Evolutionary conservation across 805 yeast species (phyloP).

Genomic region (Cyberlindnera euphorbiiphila): DNA sequence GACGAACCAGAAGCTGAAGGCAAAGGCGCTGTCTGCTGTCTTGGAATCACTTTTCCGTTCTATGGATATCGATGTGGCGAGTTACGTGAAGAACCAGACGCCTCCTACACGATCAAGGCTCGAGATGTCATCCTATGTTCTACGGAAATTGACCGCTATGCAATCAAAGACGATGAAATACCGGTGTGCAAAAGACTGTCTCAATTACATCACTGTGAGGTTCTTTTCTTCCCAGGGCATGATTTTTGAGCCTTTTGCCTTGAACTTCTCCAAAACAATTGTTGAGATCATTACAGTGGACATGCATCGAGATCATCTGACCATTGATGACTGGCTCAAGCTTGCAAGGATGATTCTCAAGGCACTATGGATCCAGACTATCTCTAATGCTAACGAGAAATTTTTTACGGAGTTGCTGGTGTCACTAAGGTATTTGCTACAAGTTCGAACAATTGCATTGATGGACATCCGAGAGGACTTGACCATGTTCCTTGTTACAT

Average conservation of each 20-base stretch:
- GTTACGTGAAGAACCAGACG: constrained; percentile 27
- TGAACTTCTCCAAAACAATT: constrained; percentile 30
- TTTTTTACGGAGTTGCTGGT: constrained; percentile 27
- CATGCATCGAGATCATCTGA: constrained; percentile 21
- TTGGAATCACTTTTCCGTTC: constrained; percentile 29
- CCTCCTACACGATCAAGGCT: constrained; percentile 30
- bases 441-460: constrained; percentile 26
- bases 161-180: constrained; percentile 16
- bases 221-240: constrained; percentile 13
- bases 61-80: constrained; percentile 35
- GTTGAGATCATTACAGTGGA: constrained; percentile 23
- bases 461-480: constrained; percentile 20
- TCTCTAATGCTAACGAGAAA: constrained; percentile 23
- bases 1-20: constrained; percentile 24
- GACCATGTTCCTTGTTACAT: constrained; percentile 19
- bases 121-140: constrained; percentile 31
- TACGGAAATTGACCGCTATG: constrained; percentile 25
- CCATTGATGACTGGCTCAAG: constrained; percentile 16
- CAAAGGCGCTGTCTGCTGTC: constrained; percentile 24
- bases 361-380: constrained; percentile 11
- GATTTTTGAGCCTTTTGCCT: constrained; percentile 29
- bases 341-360: constrained; percentile 11
- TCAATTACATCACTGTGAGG: constrained; percentile 13
- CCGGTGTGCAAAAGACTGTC: constrained; percentile 12
- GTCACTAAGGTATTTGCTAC: constrained; percentile 24